A percentile compares a stretch with the other conserved stretches of the same genome.
Evolutionary conservation across 2,329 filamentous ascomycete genomes (phyloP).

Genomic region (Phialophora verrucosa): DNA sequence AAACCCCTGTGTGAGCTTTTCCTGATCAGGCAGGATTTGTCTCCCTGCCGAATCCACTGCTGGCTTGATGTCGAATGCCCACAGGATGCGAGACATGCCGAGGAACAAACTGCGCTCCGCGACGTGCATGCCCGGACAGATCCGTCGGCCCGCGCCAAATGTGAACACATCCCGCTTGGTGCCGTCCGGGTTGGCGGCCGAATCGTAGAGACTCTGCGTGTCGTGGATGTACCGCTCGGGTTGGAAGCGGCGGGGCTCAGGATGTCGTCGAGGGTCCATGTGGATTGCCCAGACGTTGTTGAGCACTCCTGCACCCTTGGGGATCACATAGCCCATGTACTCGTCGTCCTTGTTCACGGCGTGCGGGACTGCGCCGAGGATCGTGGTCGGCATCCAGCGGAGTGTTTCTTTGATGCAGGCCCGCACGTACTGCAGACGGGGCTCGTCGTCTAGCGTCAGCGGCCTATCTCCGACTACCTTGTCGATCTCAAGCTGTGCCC

Average conservation of each 20-base stretch:
- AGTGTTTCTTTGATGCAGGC: slow-evolving; percentile 63
- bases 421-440: slow-evolving; percentile 58
- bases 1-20: slow-evolving; percentile 52
- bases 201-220: slow-evolving; percentile 42
- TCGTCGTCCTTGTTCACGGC: slow-evolving; percentile 32
- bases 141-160: slow-evolving; percentile 39
- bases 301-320: slow-evolving; percentile 35
- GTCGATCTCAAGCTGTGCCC: slow-evolving; percentile 57
- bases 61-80: slow-evolving; percentile 42
- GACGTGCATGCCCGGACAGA: slow-evolving; percentile 46
- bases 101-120: slow-evolving; percentile 44
- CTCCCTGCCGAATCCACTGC: slow-evolving; percentile 42
- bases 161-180: slow-evolving; percentile 41
- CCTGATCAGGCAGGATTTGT: slow-evolving; percentile 47
- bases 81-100: slow-evolving; percentile 42
- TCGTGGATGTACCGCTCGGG: slow-evolving; percentile 44
- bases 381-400: slow-evolving; percentile 56
- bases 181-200: slow-evolving; percentile 41
- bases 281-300: slow-evolving; percentile 41
- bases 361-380: slow-evolving; percentile 37
- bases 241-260: slow-evolving; percentile 42
- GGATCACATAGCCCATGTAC: slow-evolving; percentile 38
- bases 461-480: slow-evolving; percentile 57
- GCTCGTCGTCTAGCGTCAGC: slow-evolving; percentile 57
- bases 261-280: slow-evolving; percentile 39